phyloP scores from a whole-genome alignment of 108 stramenopile species.

The Hondaea fermentalgiana region DNA sequence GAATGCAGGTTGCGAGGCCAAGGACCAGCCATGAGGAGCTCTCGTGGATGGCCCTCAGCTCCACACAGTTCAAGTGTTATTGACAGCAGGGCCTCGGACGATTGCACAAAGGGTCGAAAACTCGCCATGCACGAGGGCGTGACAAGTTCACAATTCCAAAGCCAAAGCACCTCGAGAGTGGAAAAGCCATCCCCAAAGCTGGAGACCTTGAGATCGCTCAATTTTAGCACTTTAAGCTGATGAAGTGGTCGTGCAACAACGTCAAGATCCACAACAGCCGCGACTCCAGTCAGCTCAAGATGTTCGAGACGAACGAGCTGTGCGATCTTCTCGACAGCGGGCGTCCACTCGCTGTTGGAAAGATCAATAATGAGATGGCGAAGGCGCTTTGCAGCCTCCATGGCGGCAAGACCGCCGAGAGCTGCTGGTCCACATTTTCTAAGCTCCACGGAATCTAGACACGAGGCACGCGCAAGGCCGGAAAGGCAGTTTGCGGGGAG shows the following conservation, averaged over 20 bases:
- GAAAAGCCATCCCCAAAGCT: not conserved
- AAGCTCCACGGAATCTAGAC: too few species aligned
- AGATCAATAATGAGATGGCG: too few species aligned
- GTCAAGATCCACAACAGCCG: not conserved
- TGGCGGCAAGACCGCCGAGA: too few species aligned
- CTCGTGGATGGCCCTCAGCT: not conserved
- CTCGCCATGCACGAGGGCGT: not conserved
- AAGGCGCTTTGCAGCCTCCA: too few species aligned
- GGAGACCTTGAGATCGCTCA: not conserved
- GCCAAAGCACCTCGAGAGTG: not conserved
- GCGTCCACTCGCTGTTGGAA: not conserved
- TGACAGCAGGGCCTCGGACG: not conserved
- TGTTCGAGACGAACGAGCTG: not conserved
- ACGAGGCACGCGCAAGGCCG: too few species aligned
- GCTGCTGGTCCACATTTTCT: too few species aligned
- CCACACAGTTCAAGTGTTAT: not conserved
- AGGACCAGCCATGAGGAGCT: not conserved
- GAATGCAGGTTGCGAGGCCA: not conserved
- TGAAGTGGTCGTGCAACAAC: not conserved
- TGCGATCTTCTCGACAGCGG: not conserved
- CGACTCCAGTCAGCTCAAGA: not conserved
- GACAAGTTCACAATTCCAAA: not conserved
- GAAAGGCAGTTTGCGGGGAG: too few species aligned
- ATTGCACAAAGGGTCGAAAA: not conserved
- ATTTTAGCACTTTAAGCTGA: not conserved